These are phyloP conservation scores for Periconia macrospinosa DNA, from an alignment of 2,329 filamentous ascomycete genomes.

Conservation along the genomic window DNA sequence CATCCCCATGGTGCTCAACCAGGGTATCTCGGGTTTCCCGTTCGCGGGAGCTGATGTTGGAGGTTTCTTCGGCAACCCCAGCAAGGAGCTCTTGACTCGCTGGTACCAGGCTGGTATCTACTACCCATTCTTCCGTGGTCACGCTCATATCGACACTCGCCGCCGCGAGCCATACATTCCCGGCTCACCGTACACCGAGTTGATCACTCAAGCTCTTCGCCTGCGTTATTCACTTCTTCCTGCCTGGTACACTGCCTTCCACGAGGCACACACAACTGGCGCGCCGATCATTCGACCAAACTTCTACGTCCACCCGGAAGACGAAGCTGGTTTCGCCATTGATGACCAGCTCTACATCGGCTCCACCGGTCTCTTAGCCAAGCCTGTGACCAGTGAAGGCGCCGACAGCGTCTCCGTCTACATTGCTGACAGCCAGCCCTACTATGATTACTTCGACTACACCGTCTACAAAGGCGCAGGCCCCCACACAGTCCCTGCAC, in stretches of 20 bases:
- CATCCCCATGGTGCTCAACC: conserved; percentile 89
- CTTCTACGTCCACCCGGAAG: conserved; percentile 86
- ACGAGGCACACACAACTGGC: conserved; percentile 79
- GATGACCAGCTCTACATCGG: conserved; percentile 95
- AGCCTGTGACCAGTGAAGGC: conserved; percentile 82
- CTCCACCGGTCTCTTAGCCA: conserved; percentile 84
- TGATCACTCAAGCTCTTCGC: conserved; percentile 84
- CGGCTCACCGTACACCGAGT: conserved; percentile 79
- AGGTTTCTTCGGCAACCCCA: conserved; percentile 96
- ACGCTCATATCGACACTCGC: conserved; percentile 95
- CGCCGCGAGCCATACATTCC: conserved; percentile 90
- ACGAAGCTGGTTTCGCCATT: conserved; percentile 82
- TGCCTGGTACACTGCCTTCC: conserved; percentile 96
- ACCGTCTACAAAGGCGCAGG: conserved; percentile 72
- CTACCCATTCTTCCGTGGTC: conserved; percentile 97
- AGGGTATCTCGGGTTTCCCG: conserved; percentile 90
- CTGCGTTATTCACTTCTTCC: conserved; percentile 88
- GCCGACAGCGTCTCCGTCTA: conserved; percentile 76
- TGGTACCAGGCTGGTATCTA: conserved; percentile 98
- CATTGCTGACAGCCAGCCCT: conserved; percentile 83
- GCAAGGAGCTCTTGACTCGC: conserved; percentile 84
- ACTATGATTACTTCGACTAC: conserved; percentile 96
- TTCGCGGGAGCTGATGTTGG: conserved; percentile 95
- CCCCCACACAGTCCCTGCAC: conserved; percentile 72
- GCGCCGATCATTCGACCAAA: conserved; percentile 88